Evolutionary conservation across 139 green algal species (phyloP), one percentile per base, ranked within the genome.

Genomic region (Picochlorum sp.): DNA sequence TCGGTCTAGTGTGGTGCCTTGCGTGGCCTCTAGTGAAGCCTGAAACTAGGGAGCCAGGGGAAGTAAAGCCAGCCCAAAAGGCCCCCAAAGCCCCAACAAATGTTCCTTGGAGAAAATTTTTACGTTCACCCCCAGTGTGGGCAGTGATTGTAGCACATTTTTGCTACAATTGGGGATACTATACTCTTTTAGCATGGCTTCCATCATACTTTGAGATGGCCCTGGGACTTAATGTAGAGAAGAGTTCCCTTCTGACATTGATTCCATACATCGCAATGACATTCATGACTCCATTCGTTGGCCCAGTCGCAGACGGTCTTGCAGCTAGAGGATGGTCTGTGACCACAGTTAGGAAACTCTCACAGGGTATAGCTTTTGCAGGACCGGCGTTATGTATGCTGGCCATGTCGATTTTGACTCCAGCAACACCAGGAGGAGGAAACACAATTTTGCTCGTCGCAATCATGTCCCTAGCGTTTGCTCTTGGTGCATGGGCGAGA

Each of bases 161-260:
- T 63, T 96, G 89, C 81, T 94, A 90, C 82, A 97, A 99, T 77
- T 99, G 90, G 88, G 81, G 83, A 16, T 94, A 97, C 72, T 98
- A 97, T 78, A 92, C 84, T 3, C 81, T 98, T 45, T 78, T 97
- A 49, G 85, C 94, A 2, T 99, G 94, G 94, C 83, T 99, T 72
- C 94, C 94, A 9, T 88, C 78, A 6, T 99, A 96, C 79, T 98
- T 97, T 76, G 91, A 94, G 54, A 81, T 97, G 47, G 78, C 83
- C 0, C 74, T 98, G 34, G 86, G 86, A 3, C 78, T 97, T 24
- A 87, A 92, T 49, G 83, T 95, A 52, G 79, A 90, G 63, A 81
- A 78, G 49, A 83, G 66, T 34, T 85, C 72, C 58, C 69, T 94
- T 60, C 74, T 94, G 2, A 91, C 86, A 9, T 75, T 92, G 24